Base-by-base conservation (phyloP, 305 asterid species). In the Plantago rigida region DNA sequence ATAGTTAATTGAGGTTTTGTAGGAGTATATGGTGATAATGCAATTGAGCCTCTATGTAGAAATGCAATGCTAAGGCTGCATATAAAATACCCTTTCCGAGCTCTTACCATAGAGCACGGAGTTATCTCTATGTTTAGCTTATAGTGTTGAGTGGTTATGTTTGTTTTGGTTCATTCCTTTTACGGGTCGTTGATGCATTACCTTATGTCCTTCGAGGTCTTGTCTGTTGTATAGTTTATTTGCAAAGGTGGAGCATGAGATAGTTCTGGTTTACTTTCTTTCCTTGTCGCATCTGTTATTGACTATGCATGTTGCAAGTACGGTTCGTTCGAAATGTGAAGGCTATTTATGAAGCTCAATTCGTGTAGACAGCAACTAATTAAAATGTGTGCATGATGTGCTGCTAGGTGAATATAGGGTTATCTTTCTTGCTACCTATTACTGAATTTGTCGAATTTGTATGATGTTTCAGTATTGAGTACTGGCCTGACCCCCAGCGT, bases 401-500 rank as follows among this genome's bases (percentile, higher is more conserved):
- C 59, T 61, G 59, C 41, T 34, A 34, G 57, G 48, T 54, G 52
- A 28, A 49, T 17, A 42, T 41, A 51, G 47, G 62, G 29, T 44
- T 52, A 36, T 29, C 39, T 47, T 55, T 5, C 45, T 41, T 45
- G 69, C 51, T 61, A 11, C 34, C 52, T 57, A 68, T 29, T 41
- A 34, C 54, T 28, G 36, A 70, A 51, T 71, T 79, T 34, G 45
- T 15, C 57, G 65, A 48, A 42, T 69, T 63, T 45, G 14, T 65
- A 54, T 12, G 9, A 69, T 39, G 60, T 79, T 45, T 64, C 81
- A 84, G 95, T 61, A 91, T 88, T 51, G 96, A 92, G 78, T 92
- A 92, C 81, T 92, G 98, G 98, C 98, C 98, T 3, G 98, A 92
- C 73, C 98, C 98, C 39, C 98, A 88, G 64, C 95, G 96, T 39